Base-by-base conservation (phyloP, 2,329 filamentous ascomycete species). In the Whalleya microplaca region DNA sequence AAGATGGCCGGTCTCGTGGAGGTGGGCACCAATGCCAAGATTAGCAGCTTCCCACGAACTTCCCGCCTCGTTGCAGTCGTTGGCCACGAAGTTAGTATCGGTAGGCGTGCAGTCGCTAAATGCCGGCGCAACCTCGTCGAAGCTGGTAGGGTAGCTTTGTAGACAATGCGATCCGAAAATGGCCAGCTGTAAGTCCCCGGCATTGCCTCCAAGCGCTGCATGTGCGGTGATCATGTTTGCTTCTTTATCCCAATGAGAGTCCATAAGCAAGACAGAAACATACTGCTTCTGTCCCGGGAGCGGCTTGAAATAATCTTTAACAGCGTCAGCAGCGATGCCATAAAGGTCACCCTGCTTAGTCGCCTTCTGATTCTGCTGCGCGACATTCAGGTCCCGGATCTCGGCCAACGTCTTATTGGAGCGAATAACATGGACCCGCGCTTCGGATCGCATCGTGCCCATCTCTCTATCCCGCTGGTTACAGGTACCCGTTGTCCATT, bases 21-120 rank as follows among this genome's bases (percentile, higher is more conserved):
- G 75, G 73, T 98, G 94, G 9, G 92, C 93, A 7, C 94, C 94
- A 62, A 98, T 96, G 27, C 93, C 93, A 58, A 96, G 89, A 66
- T 94, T 96, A 21, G 91, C 92, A n/a, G 92, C 87, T 72, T 98
- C 94, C 94, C 94, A 98, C 45, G 87, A 95, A 70, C 91, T 96
- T 21, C 93, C 93, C 6, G 88, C 88, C 64, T 96, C 91, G 65
- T 90, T 89, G 72, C 87, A 91, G 71, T 96, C 91, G 67, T 97
- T 96, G 16, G 90, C 89, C 40, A 96, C 86, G 65, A 84, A 84
- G 41, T 85, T 83, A 9, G 87, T 90, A 70, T 98, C 91, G 0
- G 92, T 97, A 29, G 88, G 86, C 2, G 93, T 96, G 73, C 92
- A 96, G 73, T 98, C 93, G 16, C 85, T 89, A 67, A 98, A 96